Evolutionary conservation across 495 filamentous ascomycete species (phyloP), one percentile per base, ranked within the genome.

Genomic region (Penicillium manginii): DNA sequence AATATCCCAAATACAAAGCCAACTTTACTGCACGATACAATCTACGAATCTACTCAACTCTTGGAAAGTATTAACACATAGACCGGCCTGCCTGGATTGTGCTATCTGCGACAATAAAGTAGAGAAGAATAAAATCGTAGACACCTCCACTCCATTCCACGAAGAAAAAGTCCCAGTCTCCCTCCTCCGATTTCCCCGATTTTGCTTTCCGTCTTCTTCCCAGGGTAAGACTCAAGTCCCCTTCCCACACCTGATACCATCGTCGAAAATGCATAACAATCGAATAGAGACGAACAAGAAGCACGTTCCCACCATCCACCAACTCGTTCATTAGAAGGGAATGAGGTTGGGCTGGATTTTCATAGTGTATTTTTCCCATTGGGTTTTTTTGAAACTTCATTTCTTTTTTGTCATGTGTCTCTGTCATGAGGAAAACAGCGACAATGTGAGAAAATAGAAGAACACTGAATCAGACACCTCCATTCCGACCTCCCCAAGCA

Each of bases 1-100:
- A 29, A 1, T 8, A 29, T 29, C 26, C 26, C 26, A 29, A 29
- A 4, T 7, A 29, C 6, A 4, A 29, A 29, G 26, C 2, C 26
- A 8, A 8, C 2, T 29, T 29, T 14, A 37, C 15, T 37, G 35
- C 15, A 10, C 35, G 3, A n/a, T n/a, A n/a, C 35, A 37, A 37
- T 10, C 35, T 43, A 18, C 17, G 21, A 10, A 7, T 45, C 2
- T 45, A 45, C 42, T 18, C 2, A 45, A 18, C 8, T 17, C 14
- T 47, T 3, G 19, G 14, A 47, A 47, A 47, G 12, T 15, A n/a
- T 47, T 47, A 47, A 47, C 45, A 47, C 45, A 53, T 53, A 65
- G 60, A 65, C 59, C 43, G 63, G 50, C 63, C 60, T 57, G 60
- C 53, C 59, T 63, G 57, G 56, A 65, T 65, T 65, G 63, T 65